A percentile compares a stretch with the other conserved stretches of the same genome.
phyloP scores from a whole-genome alignment of 2,329 filamentous ascomycete species.

The Phyllosticta capitalensis region DNA sequence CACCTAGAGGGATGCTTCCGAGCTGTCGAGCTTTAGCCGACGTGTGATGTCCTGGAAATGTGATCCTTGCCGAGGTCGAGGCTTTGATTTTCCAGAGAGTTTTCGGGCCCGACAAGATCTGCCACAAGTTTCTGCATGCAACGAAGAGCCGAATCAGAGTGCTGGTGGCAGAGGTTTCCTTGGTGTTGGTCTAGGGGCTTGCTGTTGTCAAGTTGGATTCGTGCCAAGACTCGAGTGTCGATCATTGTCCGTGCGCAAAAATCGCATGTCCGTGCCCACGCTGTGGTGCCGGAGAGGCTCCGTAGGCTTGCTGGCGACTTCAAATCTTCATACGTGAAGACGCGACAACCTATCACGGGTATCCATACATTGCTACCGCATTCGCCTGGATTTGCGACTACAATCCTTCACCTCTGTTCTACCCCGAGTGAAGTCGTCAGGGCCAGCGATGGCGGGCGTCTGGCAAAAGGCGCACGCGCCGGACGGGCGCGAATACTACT shows the following conservation, averaged over 20 bases:
- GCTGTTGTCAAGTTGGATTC: neutral
- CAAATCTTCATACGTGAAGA: neutral
- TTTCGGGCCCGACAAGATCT: neutral
- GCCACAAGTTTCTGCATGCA: neutral
- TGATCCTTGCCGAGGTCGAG: neutral
- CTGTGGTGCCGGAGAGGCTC: neutral
- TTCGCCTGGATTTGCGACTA: neutral
- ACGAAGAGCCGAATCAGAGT: neutral
- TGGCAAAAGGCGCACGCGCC: conserved; percentile 78
- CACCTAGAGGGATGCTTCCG: neutral
- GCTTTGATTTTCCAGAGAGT: neutral
- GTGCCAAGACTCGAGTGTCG: neutral
- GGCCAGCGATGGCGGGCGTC: conserved; percentile 34
- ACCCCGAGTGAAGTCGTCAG: neutral
- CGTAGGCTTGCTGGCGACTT: neutral
- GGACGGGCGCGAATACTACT: conserved; percentile 84
- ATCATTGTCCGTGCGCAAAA: neutral
- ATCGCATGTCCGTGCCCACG: neutral
- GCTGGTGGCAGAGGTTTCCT: neutral
- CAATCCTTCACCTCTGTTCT: neutral
- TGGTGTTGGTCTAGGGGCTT: neutral
- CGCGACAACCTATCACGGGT: neutral
- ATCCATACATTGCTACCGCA: neutral
- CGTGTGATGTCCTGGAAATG: neutral
- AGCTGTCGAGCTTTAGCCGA: neutral